phyloP scores from a whole-genome alignment of 345 rosid genomes.

The Psidium guajava region DNA sequence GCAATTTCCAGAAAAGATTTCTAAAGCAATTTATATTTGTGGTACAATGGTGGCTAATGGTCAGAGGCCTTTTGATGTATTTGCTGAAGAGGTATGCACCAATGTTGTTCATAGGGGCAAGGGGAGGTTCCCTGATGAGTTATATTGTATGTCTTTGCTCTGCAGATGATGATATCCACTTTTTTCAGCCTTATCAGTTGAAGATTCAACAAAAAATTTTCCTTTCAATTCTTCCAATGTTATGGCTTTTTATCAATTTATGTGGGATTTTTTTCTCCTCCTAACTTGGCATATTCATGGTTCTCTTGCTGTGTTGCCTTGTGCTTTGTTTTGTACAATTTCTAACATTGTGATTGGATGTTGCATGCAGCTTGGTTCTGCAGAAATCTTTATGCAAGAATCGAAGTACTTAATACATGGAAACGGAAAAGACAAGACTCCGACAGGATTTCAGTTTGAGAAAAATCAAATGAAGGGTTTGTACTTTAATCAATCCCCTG shows the following conservation, averaged over 20 bases:
- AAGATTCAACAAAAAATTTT: not conserved
- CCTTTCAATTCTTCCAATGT: not conserved
- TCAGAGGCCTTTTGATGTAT: slow-evolving; percentile 89
- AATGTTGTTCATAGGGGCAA: not conserved
- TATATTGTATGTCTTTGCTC: not conserved
- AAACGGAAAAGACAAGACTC: slow-evolving; percentile 72
- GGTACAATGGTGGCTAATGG: slow-evolving; percentile 87
- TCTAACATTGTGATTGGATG: not conserved
- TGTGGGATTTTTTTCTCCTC: not conserved
- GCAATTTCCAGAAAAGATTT: slow-evolving; percentile 59
- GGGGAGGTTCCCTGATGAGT: not conserved
- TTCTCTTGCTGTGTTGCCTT: not conserved
- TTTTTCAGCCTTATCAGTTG: not conserved
- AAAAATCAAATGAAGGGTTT: slow-evolving; percentile 82
- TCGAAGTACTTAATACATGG: slow-evolving; percentile 79
- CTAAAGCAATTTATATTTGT: slow-evolving; percentile 76
- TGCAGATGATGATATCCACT: not conserved
- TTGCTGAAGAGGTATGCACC: slow-evolving; percentile 72
- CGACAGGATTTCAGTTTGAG: slow-evolving; percentile 95
- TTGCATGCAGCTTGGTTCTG: slow-evolving; percentile 81
- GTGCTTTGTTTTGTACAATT: not conserved
- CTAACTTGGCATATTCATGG: not conserved
- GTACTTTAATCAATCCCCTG: slow-evolving; percentile 83
- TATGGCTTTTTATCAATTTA: not conserved
- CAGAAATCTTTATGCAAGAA: slow-evolving; percentile 78